phyloP scores from a whole-genome alignment of 345 rosid genomes.

The Brassica rapa region DNA sequence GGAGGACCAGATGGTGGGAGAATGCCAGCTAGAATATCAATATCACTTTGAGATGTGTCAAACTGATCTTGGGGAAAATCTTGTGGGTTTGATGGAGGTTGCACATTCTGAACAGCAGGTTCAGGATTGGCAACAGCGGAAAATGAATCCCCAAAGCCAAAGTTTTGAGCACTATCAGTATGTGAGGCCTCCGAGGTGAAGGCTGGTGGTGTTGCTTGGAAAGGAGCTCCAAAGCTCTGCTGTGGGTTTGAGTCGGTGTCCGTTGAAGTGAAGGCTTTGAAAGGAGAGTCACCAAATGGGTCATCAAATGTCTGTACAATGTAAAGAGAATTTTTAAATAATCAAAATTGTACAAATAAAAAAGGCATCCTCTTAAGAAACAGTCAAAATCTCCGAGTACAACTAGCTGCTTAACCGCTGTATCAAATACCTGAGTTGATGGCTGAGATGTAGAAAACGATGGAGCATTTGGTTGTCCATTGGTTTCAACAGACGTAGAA shows the following conservation, averaged over 20 bases:
- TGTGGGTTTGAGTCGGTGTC: conserved; percentile 45
- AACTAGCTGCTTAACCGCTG: background rate
- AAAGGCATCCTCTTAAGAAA: background rate
- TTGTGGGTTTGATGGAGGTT: conserved; percentile 47
- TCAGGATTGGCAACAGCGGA: conserved; percentile 51
- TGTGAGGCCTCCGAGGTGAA: conserved; percentile 53
- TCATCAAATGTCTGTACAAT: conserved; percentile 82
- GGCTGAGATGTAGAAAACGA: conserved; percentile 59
- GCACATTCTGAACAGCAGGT: conserved; percentile 41
- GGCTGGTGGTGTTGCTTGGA: conserved; percentile 43
- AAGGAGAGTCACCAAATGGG: conserved; percentile 95
- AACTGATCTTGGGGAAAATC: conserved; percentile 60
- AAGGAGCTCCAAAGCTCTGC: conserved; percentile 45
- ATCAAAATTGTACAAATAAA: background rate
- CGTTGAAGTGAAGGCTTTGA: conserved; percentile 64
- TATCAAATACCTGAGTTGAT: conserved; percentile 62
- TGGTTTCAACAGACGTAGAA: conserved; percentile 51
- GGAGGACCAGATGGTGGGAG: conserved; percentile 78
- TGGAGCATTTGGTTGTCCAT: conserved; percentile 50
- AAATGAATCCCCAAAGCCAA: conserved; percentile 56
- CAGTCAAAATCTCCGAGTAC: background rate
- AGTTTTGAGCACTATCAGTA: conserved; percentile 40
- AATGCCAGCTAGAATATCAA: conserved; percentile 88
- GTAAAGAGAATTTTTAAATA: background rate
- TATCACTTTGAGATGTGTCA: conserved; percentile 50